Conservation (phyloP, 306 rosid species). For the Dryas alaskensis region DNA sequence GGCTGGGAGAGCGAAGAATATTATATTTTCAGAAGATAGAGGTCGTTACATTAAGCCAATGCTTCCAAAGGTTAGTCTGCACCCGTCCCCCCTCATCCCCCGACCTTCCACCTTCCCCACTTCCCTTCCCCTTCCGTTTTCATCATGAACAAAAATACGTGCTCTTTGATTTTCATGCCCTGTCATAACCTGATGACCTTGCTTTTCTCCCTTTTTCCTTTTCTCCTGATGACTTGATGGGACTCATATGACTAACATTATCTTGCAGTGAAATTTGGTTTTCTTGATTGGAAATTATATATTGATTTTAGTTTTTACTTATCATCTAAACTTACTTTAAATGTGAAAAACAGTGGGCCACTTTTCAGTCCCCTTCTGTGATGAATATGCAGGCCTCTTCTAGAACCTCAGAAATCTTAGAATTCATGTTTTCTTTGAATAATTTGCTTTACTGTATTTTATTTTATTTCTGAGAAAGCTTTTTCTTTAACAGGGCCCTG, state of each 20-base stretch:
- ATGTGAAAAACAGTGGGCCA: background rate
- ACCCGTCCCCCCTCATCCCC: background rate
- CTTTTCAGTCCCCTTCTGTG: background rate
- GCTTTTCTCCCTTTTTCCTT: background rate
- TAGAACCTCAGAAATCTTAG: constrained; percentile 10
- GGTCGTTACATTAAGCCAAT: constrained; percentile 95
- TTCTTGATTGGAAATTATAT: background rate
- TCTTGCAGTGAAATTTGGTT: background rate
- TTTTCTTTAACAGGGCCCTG: constrained; percentile 64
- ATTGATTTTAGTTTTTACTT: background rate
- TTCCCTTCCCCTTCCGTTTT: constrained; percentile 8
- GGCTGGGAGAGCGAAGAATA: constrained; percentile 99
- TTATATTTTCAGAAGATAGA: constrained; percentile 96
- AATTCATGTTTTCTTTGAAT: constrained; percentile 2
- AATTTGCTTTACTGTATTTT: constrained; percentile 3
- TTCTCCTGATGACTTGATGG: background rate
- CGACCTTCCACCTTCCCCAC: background rate
- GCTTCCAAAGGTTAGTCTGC: constrained; percentile 72
- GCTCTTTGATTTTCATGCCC: constrained; percentile 9
- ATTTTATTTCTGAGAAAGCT: constrained; percentile 10
- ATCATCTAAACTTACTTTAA: background rate
- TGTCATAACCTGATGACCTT: constrained; percentile 9
- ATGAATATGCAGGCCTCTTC: background rate
- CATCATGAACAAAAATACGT: constrained; percentile 11
- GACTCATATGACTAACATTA: background rate